Evolutionary conservation across 108 stramenopile genomes (phyloP).

Genomic region (Skeletonema potamos): DNA sequence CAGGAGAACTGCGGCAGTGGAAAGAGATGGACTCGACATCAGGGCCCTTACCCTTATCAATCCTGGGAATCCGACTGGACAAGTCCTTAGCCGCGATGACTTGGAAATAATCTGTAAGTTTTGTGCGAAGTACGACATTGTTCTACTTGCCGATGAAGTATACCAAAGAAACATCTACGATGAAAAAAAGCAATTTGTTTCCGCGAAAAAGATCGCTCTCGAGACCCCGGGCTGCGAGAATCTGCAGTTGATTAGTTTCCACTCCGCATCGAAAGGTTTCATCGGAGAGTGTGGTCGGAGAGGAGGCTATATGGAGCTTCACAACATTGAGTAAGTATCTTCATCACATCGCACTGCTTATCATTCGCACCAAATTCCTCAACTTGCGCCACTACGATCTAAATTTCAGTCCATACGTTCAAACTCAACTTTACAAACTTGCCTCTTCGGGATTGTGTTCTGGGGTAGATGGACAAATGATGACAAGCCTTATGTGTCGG

Average conservation of each 20-base stretch:
- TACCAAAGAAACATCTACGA: conserved; percentile 89
- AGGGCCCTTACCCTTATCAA: conserved; percentile 90
- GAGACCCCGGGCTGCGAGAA: conserved; percentile 58
- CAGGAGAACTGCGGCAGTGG: conserved; percentile 60
- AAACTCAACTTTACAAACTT: conserved; percentile 91
- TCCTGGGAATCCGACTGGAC: conserved; percentile 97
- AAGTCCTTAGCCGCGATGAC: conserved; percentile 72
- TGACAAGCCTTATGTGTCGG: conserved; percentile 89
- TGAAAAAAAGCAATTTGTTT: conserved; percentile 67
- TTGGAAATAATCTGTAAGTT: conserved; percentile 83
- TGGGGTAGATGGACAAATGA: conserved; percentile 86
- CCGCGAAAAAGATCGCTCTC: conserved; percentile 75
- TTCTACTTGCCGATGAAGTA: conserved; percentile 93
- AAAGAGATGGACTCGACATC: conserved; percentile 63
- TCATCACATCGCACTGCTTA: background rate
- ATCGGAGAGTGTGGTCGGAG: conserved; percentile 95
- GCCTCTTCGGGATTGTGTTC: conserved; percentile 85
- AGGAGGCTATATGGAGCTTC: conserved; percentile 93
- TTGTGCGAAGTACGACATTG: conserved; percentile 74
- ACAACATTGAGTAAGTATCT: conserved; percentile 60
- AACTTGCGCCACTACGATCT: background rate
- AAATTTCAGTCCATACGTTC: conserved; percentile 60
- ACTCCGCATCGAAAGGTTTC: conserved; percentile 91
- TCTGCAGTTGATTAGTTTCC: conserved; percentile 91
- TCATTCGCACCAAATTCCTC: background rate